Conservation (phyloP, 441 rosid genomes). For the Gossypium lobatum region DNA sequence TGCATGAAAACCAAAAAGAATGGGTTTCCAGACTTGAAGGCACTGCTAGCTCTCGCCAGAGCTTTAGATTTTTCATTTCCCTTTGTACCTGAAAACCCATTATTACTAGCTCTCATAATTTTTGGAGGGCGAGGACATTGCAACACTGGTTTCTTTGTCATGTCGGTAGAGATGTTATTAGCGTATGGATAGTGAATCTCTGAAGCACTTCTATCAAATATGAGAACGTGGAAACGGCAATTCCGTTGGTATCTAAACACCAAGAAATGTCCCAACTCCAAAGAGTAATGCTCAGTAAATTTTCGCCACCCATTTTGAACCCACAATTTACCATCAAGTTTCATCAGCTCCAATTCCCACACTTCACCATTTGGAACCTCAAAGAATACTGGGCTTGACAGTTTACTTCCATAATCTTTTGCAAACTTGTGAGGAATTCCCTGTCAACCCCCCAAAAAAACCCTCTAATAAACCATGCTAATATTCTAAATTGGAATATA, state of each 20-base stretch:
- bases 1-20: conserved; percentile 10
- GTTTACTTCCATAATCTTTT: conserved; percentile 9
- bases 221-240: conserved; percentile 23
- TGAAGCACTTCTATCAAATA: conserved; percentile 21
- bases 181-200: conserved; percentile 27
- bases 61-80: not conserved
- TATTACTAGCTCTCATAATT: not conserved
- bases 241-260: conserved; percentile 17
- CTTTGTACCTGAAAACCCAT: not conserved
- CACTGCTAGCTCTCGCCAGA: not conserved
- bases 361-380: conserved; percentile 22
- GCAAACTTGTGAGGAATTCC: conserved; percentile 19
- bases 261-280: conserved; percentile 13
- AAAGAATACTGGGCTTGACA: conserved; percentile 10
- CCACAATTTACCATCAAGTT: conserved; percentile 13
- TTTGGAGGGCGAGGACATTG: not conserved
- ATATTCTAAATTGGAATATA: not conserved
- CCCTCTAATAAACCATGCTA: not conserved
- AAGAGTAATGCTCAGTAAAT: conserved; percentile 15
- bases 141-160: not conserved
- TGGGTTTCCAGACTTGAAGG: conserved; percentile 11
- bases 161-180: not conserved
- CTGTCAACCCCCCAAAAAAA: conserved; percentile 5
- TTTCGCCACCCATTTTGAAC: conserved; percentile 31
- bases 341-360: conserved; percentile 22